Base-by-base conservation (phyloP, 495 filamentous ascomycete species). In the Penicillium cataractarum region DNA sequence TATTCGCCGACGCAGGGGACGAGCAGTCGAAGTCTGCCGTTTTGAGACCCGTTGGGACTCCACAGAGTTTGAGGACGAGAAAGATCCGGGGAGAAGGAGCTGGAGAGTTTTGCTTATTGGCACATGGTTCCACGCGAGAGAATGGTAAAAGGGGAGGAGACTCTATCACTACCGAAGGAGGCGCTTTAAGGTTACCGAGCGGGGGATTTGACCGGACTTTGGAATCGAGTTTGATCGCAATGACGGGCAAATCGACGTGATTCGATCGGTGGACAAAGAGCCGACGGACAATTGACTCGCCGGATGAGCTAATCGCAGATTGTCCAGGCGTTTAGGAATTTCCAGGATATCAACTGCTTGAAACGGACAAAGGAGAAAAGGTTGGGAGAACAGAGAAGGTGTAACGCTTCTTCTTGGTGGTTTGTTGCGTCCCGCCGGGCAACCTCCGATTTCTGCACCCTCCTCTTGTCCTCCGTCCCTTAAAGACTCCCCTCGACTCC, bases 11-110 rank as follows among this genome's bases (percentile, higher is more conserved):
- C 26, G n/a, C 33, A 44, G 53, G 26, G 33, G 40, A 40, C 19
- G 49, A 21, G 33, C 13, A 42, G 21, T 32, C 32, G 8, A 27
- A 56, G 32, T 32, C 17, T 56, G 3, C 52, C 51, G 19, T n/a
- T 61, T 39, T 24, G 33, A 49, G 37, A 32, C 19, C 27, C 6
- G 9, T 57, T 6, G 22, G 17, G n/a, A 37, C 57, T 49, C 31
- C 40, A 17, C 39, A 55, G 42, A 66, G 53, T 68, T 64, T 60
- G n/a, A 9, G 21, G 57, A 57, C 66, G 66, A 69, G 60, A 69
- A 69, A 63, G 57, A 64, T 0, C 49, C 66, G 63, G 66, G 19
- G 39, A 17, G 2, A 37, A 22, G 29, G 35, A 53, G 29, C 21
- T 55, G 17, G n/a, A 50, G 26, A 58, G 42, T 42, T 55, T 55